A percentile compares a stretch with the other conserved stretches of the same genome.
These are phyloP conservation scores for Inonotus hispidus DNA, from an alignment of 1,284 basidiomycete species.

Conservation along the genomic window DNA sequence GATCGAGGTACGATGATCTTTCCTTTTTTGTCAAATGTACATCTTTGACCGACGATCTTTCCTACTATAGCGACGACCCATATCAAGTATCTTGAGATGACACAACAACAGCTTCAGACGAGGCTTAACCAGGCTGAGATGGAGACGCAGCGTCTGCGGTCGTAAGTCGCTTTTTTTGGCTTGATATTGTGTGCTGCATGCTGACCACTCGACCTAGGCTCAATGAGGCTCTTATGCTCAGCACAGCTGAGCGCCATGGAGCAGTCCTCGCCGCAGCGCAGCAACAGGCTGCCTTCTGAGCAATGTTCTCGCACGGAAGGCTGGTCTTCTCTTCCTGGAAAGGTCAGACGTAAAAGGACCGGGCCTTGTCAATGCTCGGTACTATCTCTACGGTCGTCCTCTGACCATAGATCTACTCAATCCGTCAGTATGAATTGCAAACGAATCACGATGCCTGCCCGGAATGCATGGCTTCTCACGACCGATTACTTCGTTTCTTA, in stretches of 20 bases:
- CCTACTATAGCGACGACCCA: slow-evolving; percentile 57
- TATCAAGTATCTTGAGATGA: slow-evolving; percentile 75
- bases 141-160: slow-evolving; percentile 69
- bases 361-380: slow-evolving; percentile 10
- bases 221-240: slow-evolving; percentile 81
- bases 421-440: slow-evolving; percentile 15
- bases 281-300: slow-evolving; percentile 42
- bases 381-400: not conserved
- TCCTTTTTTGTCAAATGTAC: not conserved
- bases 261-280: slow-evolving; percentile 47
- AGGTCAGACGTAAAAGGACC: slow-evolving; percentile 18
- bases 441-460: slow-evolving; percentile 18
- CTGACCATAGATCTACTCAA: slow-evolving; percentile 1
- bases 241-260: slow-evolving; percentile 64
- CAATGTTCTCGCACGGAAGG: slow-evolving; percentile 1
- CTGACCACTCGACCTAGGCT: slow-evolving; percentile 38
- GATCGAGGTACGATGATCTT: slow-evolving; percentile 63
- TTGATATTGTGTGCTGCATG: not conserved
- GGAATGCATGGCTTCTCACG: slow-evolving; percentile 16
- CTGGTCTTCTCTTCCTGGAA: slow-evolving; percentile 8
- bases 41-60: slow-evolving; percentile 18
- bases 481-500: slow-evolving; percentile 9
- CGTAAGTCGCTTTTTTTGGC: slow-evolving; percentile 30
- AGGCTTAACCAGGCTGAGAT: slow-evolving; percentile 69
- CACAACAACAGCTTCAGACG: slow-evolving; percentile 64